Base-by-base conservation (phyloP, 495 filamentous ascomycete species). In the Patellaria atrata region DNA sequence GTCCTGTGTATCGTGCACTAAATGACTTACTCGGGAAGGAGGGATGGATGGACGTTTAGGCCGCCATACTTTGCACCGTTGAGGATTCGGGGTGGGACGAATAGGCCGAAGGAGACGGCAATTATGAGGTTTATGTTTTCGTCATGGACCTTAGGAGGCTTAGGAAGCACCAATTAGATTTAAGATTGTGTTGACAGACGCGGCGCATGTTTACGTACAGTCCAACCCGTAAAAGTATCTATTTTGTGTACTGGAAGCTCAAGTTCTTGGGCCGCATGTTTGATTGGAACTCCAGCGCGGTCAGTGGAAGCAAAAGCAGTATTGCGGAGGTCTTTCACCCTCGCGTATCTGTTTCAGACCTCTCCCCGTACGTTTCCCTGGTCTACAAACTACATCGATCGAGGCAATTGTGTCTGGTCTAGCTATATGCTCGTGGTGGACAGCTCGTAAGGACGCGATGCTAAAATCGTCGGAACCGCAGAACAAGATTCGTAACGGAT, bases 381-480 rank as follows among this genome's bases (percentile, higher is more conserved):
- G 79, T 30, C 78, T 67, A 40, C 81, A 82, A 6, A 93, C 73
- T 1, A 97, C 86, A 55, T 94, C 81, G 44, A 97, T 84, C 0
- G 82, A 87, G 30, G 60, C 58, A 41, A 97, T 79, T 3, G 72
- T 58, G 9, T 60, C 52, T 2, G 67, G 61, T 17, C 73, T 58
- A 11, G 54, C 45, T 14, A 59, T 20, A 29, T 73, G 64, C 48
- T 85, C 75, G 2, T 51, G 45, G 48, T 80, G 58, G 28, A 97
- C 60, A 14, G 79, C 79, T 31, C 63, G 61, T 30, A 97, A 65
- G 2, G 85, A 83, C 22, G 70, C 70, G 50, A 77, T 76, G 58
- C 86, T 94, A 57, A 94, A 93, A 4, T 79, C 65, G 51, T 97
- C 89, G 8, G 91, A 91, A 17, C 89, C 89, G 54, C 85, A 96